These are phyloP conservation scores for Colletotrichum graminicola DNA, from an alignment of 2,329 filamentous ascomycete species.

Conservation along the genomic window DNA sequence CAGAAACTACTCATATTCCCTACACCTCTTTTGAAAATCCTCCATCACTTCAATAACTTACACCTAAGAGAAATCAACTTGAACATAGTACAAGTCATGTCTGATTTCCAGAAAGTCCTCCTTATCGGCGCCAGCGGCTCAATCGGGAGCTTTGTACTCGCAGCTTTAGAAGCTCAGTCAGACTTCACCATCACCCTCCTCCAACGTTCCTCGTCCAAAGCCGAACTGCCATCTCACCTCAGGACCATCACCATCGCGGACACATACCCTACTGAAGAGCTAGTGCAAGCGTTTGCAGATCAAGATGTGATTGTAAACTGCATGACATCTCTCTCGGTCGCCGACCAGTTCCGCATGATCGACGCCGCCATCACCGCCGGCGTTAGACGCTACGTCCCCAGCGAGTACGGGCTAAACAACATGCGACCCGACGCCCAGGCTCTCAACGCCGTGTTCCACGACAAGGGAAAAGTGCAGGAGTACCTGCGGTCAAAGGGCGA, in stretches of 20 bases:
- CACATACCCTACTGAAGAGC: conserved; percentile 45
- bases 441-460: conserved; percentile 29
- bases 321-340: conserved; percentile 48
- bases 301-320: conserved; percentile 53
- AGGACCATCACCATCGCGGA: conserved; percentile 47
- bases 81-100: neutral
- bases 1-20: neutral
- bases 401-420: conserved; percentile 58
- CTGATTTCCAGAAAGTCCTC: conserved; percentile 47
- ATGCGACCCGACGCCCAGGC: conserved; percentile 30
- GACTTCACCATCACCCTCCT: conserved; percentile 47
- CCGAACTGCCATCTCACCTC: conserved; percentile 42
- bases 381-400: conserved; percentile 65
- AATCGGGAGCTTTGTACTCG: conserved; percentile 47
- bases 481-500: conserved; percentile 19
- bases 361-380: conserved; percentile 65
- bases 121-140: conserved; percentile 50
- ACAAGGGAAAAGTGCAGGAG: conserved; percentile 42
- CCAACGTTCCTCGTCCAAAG: conserved; percentile 47
- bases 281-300: conserved; percentile 26
- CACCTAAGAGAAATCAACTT: neutral
- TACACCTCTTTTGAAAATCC: neutral
- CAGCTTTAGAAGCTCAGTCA: conserved; percentile 47
- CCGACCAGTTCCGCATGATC: conserved; percentile 61
- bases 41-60: neutral